These are phyloP conservation scores for Candida sp. DNA, from an alignment of 1,139 yeast genomes.

Conservation along the genomic window DNA sequence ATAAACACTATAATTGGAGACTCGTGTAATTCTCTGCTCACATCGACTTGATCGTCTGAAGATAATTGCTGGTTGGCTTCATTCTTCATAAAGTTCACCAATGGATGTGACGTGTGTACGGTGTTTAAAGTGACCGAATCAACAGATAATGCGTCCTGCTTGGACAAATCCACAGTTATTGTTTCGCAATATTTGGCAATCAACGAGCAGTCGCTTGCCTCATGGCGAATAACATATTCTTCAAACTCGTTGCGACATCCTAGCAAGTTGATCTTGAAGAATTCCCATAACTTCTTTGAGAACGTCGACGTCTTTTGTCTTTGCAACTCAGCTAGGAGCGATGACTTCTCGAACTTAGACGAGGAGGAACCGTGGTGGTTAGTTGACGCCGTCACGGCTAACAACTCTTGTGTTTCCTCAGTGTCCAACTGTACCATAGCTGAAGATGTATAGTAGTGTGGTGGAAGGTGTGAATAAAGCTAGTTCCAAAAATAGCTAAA, in stretches of 20 bases:
- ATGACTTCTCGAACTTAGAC: slow-evolving; percentile 1
- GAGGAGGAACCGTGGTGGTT: slow-evolving; percentile 3
- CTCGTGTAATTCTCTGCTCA: slow-evolving; percentile 39
- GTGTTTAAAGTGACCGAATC: slow-evolving; percentile 42
- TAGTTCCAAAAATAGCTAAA: neutral
- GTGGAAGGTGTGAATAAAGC: neutral
- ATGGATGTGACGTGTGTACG: slow-evolving; percentile 58
- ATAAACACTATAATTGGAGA: slow-evolving; percentile 65
- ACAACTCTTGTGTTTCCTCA: slow-evolving; percentile 17
- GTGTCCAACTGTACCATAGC: slow-evolving; percentile 5
- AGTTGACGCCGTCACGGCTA: slow-evolving; percentile 17
- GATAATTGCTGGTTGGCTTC: slow-evolving; percentile 27
- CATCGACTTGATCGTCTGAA: slow-evolving; percentile 23
- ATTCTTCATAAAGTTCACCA: slow-evolving; percentile 49
- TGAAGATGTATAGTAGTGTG: neutral
- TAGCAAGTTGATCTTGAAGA: slow-evolving; percentile 25
- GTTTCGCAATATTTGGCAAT: slow-evolving; percentile 51
- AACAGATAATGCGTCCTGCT: slow-evolving; percentile 27
- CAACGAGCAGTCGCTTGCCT: slow-evolving; percentile 61
- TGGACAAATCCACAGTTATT: slow-evolving; percentile 35
- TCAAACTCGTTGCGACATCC: slow-evolving; percentile 41
- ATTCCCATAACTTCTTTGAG: slow-evolving; percentile 28
- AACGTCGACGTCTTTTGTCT: slow-evolving; percentile 22
- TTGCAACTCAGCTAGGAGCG: slow-evolving; percentile 14
- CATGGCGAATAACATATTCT: slow-evolving; percentile 37